Evolutionary conservation across 169 alveolate species (phyloP).

Genomic region (Cryptosporidium ryanae): DNA sequence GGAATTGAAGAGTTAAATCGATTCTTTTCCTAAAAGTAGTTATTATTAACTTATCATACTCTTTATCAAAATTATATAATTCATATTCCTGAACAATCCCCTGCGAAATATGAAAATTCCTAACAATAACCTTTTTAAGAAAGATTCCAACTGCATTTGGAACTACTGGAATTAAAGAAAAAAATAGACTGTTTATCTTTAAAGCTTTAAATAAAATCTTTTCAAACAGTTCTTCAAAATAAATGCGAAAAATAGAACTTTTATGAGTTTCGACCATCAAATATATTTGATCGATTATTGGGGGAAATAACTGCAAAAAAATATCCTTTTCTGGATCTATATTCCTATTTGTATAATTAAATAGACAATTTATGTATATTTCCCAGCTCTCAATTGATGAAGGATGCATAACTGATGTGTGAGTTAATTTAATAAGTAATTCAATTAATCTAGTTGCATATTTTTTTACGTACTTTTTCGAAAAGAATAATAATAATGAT

Average conservation of each 20-base stretch:
- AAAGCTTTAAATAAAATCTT: background rate
- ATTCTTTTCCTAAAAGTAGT: conserved; percentile 9
- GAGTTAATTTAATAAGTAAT: conserved; percentile 37
- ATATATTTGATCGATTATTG: conserved; percentile 45
- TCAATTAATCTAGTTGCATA: conserved; percentile 65
- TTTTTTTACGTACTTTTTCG: conserved; percentile 33
- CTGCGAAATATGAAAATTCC: background rate
- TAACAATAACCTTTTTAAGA: conserved; percentile 13
- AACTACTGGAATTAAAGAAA: conserved; percentile 33
- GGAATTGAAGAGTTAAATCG: conserved; percentile 25
- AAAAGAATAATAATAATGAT: conserved; percentile 37
- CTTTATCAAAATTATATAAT: background rate
- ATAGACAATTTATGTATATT: conserved; percentile 10
- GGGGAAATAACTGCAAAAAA: conserved; percentile 43
- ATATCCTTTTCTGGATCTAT: conserved; percentile 11
- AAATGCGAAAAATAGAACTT: background rate
- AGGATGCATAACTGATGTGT: conserved; percentile 47
- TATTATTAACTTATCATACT: conserved; percentile 9
- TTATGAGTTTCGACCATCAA: conserved; percentile 8
- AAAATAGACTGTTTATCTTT: conserved; percentile 5
- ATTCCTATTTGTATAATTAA: background rate
- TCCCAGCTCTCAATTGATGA: conserved; percentile 61
- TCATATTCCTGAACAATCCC: background rate
- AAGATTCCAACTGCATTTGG: background rate
- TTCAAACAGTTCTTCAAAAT: conserved; percentile 11